These are phyloP conservation scores for Hypomyces rosellus DNA, from an alignment of 2,329 filamentous ascomycete species.

Conservation along the genomic window DNA sequence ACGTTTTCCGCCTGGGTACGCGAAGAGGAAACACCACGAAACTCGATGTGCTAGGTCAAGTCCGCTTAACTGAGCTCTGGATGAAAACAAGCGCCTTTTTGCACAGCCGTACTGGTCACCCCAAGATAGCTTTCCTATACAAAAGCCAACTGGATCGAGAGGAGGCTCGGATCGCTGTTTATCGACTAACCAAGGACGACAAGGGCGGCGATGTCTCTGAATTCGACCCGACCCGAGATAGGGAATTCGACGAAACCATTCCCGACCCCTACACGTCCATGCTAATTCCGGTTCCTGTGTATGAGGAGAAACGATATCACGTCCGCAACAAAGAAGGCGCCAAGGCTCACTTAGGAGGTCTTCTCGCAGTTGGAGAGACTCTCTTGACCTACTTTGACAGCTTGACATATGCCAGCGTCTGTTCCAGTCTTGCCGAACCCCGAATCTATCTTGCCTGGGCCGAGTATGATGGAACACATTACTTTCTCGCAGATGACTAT, in stretches of 20 bases:
- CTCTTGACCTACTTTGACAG: constrained; percentile 81
- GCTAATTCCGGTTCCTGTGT: constrained; percentile 56
- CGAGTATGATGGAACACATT: constrained; percentile 71
- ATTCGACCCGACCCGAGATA: constrained; percentile 50
- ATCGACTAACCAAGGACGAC: constrained; percentile 53
- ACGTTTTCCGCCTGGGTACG: constrained; percentile 45
- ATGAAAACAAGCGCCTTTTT: constrained; percentile 53
- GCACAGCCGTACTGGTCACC: constrained; percentile 52
- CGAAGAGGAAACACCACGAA: constrained; percentile 39
- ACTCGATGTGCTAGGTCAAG: constrained; percentile 46
- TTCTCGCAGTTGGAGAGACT: constrained; percentile 73
- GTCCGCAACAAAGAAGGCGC: constrained; percentile 47
- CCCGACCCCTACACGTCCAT: constrained; percentile 51
- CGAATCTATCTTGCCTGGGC: constrained; percentile 92
- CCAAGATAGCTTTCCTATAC: constrained; percentile 53
- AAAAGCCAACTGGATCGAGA: constrained; percentile 46
- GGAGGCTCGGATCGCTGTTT: constrained; percentile 52
- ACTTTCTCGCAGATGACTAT: constrained; percentile 88
- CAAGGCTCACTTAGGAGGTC: constrained; percentile 58
- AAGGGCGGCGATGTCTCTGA: constrained; percentile 46
- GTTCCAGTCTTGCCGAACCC: constrained; percentile 61
- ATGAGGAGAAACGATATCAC: constrained; percentile 54
- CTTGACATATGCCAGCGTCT: constrained; percentile 59
- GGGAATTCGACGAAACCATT: constrained; percentile 48
- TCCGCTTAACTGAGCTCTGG: constrained; percentile 53